These are phyloP conservation scores for Nothophoma quercina DNA, from an alignment of 2,329 filamentous ascomycete genomes.

Conservation along the genomic window DNA sequence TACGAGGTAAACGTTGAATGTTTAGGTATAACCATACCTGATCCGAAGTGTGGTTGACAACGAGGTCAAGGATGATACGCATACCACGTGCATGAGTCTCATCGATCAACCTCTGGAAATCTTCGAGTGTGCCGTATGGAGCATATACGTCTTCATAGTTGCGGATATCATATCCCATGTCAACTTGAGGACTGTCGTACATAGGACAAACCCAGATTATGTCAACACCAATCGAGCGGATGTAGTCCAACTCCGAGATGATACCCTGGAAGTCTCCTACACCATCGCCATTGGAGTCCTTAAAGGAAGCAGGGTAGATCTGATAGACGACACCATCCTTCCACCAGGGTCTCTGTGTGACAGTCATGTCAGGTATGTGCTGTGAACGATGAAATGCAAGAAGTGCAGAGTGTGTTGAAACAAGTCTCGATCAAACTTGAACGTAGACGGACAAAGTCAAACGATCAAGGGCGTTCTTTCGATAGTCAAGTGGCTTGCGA, in stretches of 20 bases:
- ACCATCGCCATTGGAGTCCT: conserved; percentile 65
- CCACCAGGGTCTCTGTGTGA: conserved; percentile 60
- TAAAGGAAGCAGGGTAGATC: conserved; percentile 69
- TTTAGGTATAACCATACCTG: conserved; percentile 28
- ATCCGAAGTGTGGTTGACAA: conserved; percentile 52
- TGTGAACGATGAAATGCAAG: conserved; percentile 1
- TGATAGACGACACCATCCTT: conserved; percentile 68
- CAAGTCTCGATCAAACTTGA: conserved; percentile 4
- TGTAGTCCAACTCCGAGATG: conserved; percentile 64
- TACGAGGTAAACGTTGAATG: not conserved
- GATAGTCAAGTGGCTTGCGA: conserved; percentile 15
- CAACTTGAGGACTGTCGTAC: conserved; percentile 57
- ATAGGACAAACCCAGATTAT: conserved; percentile 51
- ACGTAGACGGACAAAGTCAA: conserved; percentile 17
- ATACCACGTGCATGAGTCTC: conserved; percentile 48
- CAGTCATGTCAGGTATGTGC: conserved; percentile 35
- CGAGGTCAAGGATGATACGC: conserved; percentile 51
- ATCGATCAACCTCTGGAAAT: conserved; percentile 49
- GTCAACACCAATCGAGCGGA: conserved; percentile 57
- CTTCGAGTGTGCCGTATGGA: conserved; percentile 50
- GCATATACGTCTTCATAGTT: conserved; percentile 52
- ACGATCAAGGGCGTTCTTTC: conserved; percentile 11
- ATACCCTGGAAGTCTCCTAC: conserved; percentile 66
- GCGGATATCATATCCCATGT: conserved; percentile 52
- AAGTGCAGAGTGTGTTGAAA: conserved; percentile 1